A percentile compares a stretch with the other conserved stretches of the same genome.
phyloP scores from a whole-genome alignment of 2,329 filamentous ascomycete genomes.

The Lachnellula suecica region DNA sequence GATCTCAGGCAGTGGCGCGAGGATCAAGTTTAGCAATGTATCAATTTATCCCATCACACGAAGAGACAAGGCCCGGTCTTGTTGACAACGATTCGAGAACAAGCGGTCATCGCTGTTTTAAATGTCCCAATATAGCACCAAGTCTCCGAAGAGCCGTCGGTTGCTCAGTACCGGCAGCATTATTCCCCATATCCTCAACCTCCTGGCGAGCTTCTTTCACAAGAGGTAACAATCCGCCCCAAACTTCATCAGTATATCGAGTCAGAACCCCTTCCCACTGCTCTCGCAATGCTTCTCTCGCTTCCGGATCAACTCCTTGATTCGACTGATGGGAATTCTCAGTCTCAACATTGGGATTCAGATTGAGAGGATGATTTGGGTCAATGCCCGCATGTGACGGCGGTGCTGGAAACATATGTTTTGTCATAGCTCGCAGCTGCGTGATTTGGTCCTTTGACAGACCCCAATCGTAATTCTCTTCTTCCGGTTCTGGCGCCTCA shows the following conservation, averaged over 20 bases:
- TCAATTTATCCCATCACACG: no score
- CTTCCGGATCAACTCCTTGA: neutral
- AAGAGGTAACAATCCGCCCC: constrained; percentile 61
- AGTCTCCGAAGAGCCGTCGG: constrained; percentile 22
- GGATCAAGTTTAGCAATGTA: no score
- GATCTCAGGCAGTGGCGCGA: no score
- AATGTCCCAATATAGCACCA: constrained; percentile 23
- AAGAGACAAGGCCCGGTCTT: no score
- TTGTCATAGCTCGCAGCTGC: constrained; percentile 26
- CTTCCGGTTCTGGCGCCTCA: constrained; percentile 23
- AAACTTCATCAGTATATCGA: constrained; percentile 64
- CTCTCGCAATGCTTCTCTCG: constrained; percentile 44
- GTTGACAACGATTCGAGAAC: neutral
- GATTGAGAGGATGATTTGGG: constrained; percentile 23
- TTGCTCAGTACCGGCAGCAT: neutral
- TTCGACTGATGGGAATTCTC: neutral
- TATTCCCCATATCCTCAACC: constrained; percentile 40
- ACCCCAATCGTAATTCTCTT: constrained; percentile 28
- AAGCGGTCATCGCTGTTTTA: constrained; percentile 10
- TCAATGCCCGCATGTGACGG: constrained; percentile 16
- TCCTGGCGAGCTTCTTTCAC: constrained; percentile 57
- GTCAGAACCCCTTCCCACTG: constrained; percentile 58
- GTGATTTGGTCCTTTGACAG: constrained; percentile 26
- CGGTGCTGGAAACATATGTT: constrained; percentile 21
- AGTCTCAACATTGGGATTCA: constrained; percentile 17